Evolutionary conservation across 140 eudicot genomes (phyloP).

Genomic region (Anethum foeniculum): DNA sequence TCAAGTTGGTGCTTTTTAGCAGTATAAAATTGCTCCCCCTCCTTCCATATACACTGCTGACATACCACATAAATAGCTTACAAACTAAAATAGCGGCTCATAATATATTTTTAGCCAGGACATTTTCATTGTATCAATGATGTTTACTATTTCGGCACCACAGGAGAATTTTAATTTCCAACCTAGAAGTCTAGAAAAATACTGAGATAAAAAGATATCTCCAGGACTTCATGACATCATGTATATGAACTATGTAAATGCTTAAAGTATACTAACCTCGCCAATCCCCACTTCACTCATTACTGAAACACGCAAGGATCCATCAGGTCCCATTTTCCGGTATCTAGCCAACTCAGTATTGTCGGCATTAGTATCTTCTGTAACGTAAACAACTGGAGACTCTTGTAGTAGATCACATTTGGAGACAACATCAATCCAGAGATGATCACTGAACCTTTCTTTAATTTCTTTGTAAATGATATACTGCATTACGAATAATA

Average conservation of each 20-base stretch:
- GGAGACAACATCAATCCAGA: constrained; percentile 93
- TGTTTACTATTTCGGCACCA: background rate
- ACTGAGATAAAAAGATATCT: background rate
- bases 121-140: background rate
- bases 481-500: constrained; percentile 36
- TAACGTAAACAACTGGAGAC: constrained; percentile 52
- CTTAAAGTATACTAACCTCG: constrained; percentile 42
- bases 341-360: constrained; percentile 53
- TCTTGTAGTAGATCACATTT: constrained; percentile 76
- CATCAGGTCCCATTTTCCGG: constrained; percentile 77
- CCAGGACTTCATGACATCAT: background rate
- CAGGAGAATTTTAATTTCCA: background rate
- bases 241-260: background rate
- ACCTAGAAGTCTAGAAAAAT: background rate
- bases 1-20: background rate
- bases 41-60: no score
- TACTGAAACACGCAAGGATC: constrained; percentile 71
- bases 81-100: background rate
- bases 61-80: no score
- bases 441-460: constrained; percentile 67
- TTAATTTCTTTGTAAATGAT: constrained; percentile 67
- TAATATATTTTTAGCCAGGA: background rate
- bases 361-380: constrained; percentile 51
- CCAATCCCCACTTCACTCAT: constrained; percentile 52
- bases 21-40: background rate